Percentiles rank a stretch among this genome's conserved stretches.
These are phyloP conservation scores for Sporobolomyces phaffii DNA, from an alignment of 768 basidiomycete species.

Conservation along the genomic window DNA sequence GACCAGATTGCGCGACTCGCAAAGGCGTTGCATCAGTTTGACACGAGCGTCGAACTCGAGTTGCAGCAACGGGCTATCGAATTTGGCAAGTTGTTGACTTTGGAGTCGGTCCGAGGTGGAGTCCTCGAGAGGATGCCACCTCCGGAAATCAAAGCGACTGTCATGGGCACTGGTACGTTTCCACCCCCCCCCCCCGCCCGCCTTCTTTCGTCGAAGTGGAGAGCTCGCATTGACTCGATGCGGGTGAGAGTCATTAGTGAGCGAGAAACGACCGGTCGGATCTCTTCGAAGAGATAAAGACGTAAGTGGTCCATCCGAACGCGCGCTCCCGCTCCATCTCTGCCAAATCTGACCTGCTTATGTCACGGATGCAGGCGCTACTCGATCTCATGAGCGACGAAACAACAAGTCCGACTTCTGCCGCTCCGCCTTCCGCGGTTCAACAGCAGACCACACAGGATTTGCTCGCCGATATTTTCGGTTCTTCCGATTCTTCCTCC, in stretches of 20 bases:
- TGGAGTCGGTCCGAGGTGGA: slow-evolving; percentile 67
- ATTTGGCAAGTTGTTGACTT: slow-evolving; percentile 70
- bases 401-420: slow-evolving; percentile 48
- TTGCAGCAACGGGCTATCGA: slow-evolving; percentile 94
- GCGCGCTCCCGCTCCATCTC: background rate
- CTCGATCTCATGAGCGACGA: slow-evolving; percentile 84
- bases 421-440: slow-evolving; percentile 50
- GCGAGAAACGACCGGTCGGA: slow-evolving; percentile 93
- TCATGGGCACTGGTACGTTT: slow-evolving; percentile 74
- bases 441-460: slow-evolving; percentile 65
- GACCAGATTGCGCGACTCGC: slow-evolving; percentile 72
- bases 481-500: slow-evolving; percentile 49
- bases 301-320: slow-evolving; percentile 48
- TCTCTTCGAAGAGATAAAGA: slow-evolving; percentile 74
- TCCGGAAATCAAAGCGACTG: slow-evolving; percentile 93
- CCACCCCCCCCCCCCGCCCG: background rate
- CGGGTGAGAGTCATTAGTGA: too few species aligned
- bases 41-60: slow-evolving; percentile 84
- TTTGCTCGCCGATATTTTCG: slow-evolving; percentile 88
- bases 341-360: slow-evolving; percentile 6
- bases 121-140: slow-evolving; percentile 98
- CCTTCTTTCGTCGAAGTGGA: too few species aligned
- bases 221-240: too few species aligned
- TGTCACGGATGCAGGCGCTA: slow-evolving; percentile 39
- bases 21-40: slow-evolving; percentile 70